These are phyloP conservation scores for Polytrichum formosum DNA, from an alignment of 225 moss, liverwort and hornwort genomes.

Conservation along the genomic window DNA sequence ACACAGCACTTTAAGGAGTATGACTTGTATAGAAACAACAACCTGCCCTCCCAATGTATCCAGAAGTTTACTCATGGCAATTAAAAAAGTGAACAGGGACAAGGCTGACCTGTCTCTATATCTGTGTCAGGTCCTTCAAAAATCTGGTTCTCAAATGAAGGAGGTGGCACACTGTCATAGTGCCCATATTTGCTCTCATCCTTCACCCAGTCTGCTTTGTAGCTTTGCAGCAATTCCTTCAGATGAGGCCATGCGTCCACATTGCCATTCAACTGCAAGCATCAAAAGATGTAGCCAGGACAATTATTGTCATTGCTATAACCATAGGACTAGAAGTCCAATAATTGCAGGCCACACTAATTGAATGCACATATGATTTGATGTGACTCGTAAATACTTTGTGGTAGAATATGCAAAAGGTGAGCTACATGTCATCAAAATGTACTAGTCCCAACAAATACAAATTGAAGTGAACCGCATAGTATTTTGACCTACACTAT, in stretches of 20 bases:
- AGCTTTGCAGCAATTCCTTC: conserved; percentile 86
- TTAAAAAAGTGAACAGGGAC: not conserved
- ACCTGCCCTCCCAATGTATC: too few relatives aligned
- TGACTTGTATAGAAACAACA: too few relatives aligned
- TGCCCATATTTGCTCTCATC: conserved; percentile 94
- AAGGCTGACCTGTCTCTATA: conserved; percentile 70
- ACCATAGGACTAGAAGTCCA: not conserved
- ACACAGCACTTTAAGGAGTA: too few relatives aligned
- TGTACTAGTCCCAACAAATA: too few relatives aligned
- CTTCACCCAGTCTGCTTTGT: conserved; percentile 88
- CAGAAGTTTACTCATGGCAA: too few relatives aligned
- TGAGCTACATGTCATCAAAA: too few relatives aligned
- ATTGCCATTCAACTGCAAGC: conserved; percentile 73
- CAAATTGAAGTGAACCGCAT: too few relatives aligned
- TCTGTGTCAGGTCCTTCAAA: conserved; percentile 98
- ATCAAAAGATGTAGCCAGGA: not conserved
- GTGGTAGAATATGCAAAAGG: too few relatives aligned
- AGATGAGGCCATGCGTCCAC: conserved; percentile 93
- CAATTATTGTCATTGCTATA: not conserved
- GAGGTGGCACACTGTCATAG: conserved; percentile 63
- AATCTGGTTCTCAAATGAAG: conserved; percentile 74
- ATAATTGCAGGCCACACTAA: too few relatives aligned
- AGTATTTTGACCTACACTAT: too few relatives aligned
- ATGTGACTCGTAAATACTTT: too few relatives aligned
- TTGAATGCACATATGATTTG: too few relatives aligned